These are phyloP conservation scores for Blumeria graminis DNA, from an alignment of 2,329 filamentous ascomycete species.

Conservation along the genomic window DNA sequence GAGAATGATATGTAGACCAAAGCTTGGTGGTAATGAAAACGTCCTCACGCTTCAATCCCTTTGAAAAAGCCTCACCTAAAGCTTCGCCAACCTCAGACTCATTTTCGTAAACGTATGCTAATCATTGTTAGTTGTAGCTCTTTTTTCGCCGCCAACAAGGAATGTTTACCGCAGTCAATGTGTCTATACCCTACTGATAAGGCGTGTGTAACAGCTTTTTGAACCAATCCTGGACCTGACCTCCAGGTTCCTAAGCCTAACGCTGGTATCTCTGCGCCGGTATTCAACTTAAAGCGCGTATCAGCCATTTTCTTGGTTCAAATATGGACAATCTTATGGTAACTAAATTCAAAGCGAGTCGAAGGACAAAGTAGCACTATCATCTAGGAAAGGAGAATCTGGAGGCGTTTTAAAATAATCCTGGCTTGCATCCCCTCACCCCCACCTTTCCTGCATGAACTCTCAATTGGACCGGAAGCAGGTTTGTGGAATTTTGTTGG, in stretches of 20 bases:
- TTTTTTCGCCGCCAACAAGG: neutral
- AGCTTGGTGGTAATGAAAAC: constrained; percentile 44
- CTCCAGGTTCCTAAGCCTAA: constrained; percentile 24
- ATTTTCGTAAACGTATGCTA: constrained; percentile 55
- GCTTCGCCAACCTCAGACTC: constrained; percentile 65
- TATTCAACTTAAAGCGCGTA: constrained; percentile 16
- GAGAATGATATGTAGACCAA: constrained; percentile 50
- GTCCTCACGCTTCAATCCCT: constrained; percentile 36
- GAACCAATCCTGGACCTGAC: constrained; percentile 19
- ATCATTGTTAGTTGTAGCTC: constrained; percentile 5
- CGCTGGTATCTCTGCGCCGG: constrained; percentile 17
- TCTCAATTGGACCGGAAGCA: neutral
- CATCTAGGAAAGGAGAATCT: neutral
- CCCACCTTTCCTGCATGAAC: neutral
- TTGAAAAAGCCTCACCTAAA: constrained; percentile 34
- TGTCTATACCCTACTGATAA: constrained; percentile 27
- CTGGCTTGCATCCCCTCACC: neutral
- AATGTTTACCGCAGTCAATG: constrained; percentile 20
- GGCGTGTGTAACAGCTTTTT: constrained; percentile 17
- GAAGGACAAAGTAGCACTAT: neutral
- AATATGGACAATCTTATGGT: neutral
- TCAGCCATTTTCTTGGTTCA: constrained; percentile 9
- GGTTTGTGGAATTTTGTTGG: neutral
- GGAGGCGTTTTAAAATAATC: neutral
- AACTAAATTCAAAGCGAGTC: neutral